Evolutionary conservation across 1,284 basidiomycete species (phyloP).

Genomic region (Leccinum colubrinum): DNA sequence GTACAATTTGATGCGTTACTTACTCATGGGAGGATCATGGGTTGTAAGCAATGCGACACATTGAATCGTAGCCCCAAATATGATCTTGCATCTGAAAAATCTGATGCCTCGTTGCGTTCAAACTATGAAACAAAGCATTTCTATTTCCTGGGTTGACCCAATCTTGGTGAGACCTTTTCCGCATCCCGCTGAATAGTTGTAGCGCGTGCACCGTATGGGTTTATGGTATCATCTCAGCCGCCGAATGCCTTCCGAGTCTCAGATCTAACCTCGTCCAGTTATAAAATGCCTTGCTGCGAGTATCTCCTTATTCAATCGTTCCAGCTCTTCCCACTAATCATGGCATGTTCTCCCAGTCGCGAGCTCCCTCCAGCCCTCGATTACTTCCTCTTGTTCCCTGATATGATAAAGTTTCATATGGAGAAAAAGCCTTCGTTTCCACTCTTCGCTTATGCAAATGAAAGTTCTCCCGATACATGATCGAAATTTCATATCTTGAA

Average conservation of each 20-base stretch:
- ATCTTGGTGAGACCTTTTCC: not conserved
- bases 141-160: not conserved
- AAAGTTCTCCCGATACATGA: constrained; percentile 6
- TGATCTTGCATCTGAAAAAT: not conserved
- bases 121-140: not conserved
- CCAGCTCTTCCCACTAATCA: not conserved
- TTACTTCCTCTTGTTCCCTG: constrained; percentile 22
- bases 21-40: no score
- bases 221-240: not conserved
- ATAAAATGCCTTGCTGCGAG: not conserved
- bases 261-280: not conserved
- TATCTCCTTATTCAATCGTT: not conserved
- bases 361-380: constrained; percentile 23
- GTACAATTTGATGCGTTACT: no score
- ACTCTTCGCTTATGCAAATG: constrained; percentile 19
- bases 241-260: not conserved
- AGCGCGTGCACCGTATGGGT: not conserved
- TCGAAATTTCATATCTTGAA: constrained; percentile 28
- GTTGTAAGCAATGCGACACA: no score
- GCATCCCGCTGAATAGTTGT: not conserved
- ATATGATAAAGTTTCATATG: constrained; percentile 32
- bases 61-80: not conserved
- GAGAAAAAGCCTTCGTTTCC: constrained; percentile 25
- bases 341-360: not conserved
- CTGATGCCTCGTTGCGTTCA: not conserved